Evolutionary conservation across 2,329 filamentous ascomycete genomes (phyloP), one percentile per base, ranked within the genome.

Genomic region (Leptographium radiaticola): DNA sequence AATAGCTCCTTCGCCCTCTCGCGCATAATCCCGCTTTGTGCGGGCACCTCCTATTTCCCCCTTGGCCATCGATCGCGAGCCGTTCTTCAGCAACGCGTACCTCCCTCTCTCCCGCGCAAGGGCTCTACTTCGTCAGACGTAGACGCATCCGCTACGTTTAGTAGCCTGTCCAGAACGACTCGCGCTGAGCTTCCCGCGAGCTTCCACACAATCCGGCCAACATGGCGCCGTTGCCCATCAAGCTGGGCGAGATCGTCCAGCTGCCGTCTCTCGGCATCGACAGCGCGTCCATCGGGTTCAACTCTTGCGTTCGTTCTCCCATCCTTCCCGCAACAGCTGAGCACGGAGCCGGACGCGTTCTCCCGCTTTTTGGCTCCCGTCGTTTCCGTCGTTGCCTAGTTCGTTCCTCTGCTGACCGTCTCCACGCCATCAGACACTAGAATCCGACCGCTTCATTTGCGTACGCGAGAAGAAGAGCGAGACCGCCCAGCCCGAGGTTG

Each of bases 381-480:
- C 34, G 12, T 36, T 13, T 9, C 34, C 34, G 34, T 36, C 9
- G 34, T 13, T 36, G 34, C 34, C 34, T 36, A 13, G 9, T 36
- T 36, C 34, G 34, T 36, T 36, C 12, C 25, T 38, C 38, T 46
- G 56, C 57, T 63, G 51, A 59, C 48, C 38, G 15, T 6, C 6
- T 20, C 30, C 31, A 39, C 62, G 34, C 62, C 25, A 25, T 15
- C 43, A 96, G 90, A 98, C 93, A 70, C 81, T 98, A 74, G 93
- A 98, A 79, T 98, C 93, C 67, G 93, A 98, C 72, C 81, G 86
- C 68, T 98, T 85, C 72, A 87, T 98, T 65, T 98, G 93, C 71
- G 86, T 98, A 67, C 87, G 93, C 71, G 91, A 97, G 74, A 91
- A 95, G 75, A 86, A 90, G 70, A 84, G 80, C 68, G 87, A 89